Conservation (phyloP, 768 basidiomycete genomes). For the Phanerochaete carnosa region DNA sequence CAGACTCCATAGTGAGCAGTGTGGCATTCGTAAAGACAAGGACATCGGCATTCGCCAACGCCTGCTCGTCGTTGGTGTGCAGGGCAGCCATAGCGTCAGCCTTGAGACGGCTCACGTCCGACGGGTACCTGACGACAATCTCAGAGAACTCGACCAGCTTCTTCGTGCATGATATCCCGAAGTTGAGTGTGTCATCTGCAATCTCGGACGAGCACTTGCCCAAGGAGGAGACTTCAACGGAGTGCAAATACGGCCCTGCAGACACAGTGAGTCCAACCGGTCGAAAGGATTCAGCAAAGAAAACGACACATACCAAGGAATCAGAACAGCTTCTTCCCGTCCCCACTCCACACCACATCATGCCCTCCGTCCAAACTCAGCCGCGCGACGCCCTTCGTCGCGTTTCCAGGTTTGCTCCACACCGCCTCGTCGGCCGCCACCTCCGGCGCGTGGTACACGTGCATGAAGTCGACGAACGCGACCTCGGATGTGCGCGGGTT, state of each 20-base stretch:
- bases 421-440: slow-evolving; percentile 39
- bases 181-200: slow-evolving; percentile 44
- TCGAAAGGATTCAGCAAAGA: not conserved
- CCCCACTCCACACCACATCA: slow-evolving; percentile 58
- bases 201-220: slow-evolving; percentile 46
- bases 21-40: slow-evolving; percentile 68
- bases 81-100: slow-evolving; percentile 30
- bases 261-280: not conserved
- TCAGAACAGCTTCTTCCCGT: slow-evolving; percentile 70
- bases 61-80: slow-evolving; percentile 11
- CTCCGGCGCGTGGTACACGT: slow-evolving; percentile 57
- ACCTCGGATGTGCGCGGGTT: slow-evolving; percentile 37
- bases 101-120: slow-evolving; percentile 59
- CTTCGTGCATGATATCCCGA: slow-evolving; percentile 63
- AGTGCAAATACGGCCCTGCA: slow-evolving; percentile 62
- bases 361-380: slow-evolving; percentile 77
- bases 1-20: slow-evolving; percentile 64
- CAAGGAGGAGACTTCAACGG: slow-evolving; percentile 53
- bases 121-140: slow-evolving; percentile 54
- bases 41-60: slow-evolving; percentile 34
- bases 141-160: slow-evolving; percentile 54
- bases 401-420: slow-evolving; percentile 71
- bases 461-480: slow-evolving; percentile 68
- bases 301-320: slow-evolving; percentile 52
- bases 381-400: slow-evolving; percentile 56